Evolutionary conservation across 2,329 filamentous ascomycete species (phyloP).

Genomic region (Cladophialophora psammophila): DNA sequence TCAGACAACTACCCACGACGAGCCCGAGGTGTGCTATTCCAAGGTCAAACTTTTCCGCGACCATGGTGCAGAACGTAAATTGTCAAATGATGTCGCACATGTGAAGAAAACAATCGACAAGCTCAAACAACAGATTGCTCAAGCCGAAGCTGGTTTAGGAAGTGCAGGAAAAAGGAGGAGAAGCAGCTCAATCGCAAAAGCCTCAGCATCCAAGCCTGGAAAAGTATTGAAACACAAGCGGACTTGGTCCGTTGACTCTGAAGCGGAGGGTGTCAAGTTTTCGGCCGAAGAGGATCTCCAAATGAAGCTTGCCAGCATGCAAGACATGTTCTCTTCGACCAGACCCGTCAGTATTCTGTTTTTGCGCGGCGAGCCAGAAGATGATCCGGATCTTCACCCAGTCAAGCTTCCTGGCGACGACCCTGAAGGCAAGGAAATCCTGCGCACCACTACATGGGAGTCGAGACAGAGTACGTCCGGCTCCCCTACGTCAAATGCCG

Average conservation of each 20-base stretch:
- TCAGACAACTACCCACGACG: slow-evolving; percentile 47
- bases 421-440: slow-evolving; percentile 44
- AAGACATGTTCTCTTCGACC: slow-evolving; percentile 57
- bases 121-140: slow-evolving; percentile 88
- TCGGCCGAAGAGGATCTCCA: slow-evolving; percentile 54
- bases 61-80: slow-evolving; percentile 91
- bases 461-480: slow-evolving; percentile 46
- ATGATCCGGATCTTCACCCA: slow-evolving; percentile 55
- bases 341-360: slow-evolving; percentile 51
- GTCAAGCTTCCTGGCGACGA: slow-evolving; percentile 50
- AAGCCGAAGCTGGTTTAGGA: slow-evolving; percentile 69
- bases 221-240: slow-evolving; percentile 90
- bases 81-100: slow-evolving; percentile 92
- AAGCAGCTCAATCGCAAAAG: slow-evolving; percentile 58
- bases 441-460: slow-evolving; percentile 44
- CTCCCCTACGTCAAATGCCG: slow-evolving; percentile 44
- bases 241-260: slow-evolving; percentile 93
- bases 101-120: slow-evolving; percentile 98
- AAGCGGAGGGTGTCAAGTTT: slow-evolving; percentile 49
- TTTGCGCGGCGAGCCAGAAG: slow-evolving; percentile 53
- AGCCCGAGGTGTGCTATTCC: slow-evolving; percentile 85
- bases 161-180: slow-evolving; percentile 68
- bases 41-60: slow-evolving; percentile 98
- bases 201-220: slow-evolving; percentile 65
- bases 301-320: slow-evolving; percentile 52